These are phyloP conservation scores for Kingdonia uniflora DNA, from an alignment of 164 flowering plant genomes.

Conservation along the genomic window DNA sequence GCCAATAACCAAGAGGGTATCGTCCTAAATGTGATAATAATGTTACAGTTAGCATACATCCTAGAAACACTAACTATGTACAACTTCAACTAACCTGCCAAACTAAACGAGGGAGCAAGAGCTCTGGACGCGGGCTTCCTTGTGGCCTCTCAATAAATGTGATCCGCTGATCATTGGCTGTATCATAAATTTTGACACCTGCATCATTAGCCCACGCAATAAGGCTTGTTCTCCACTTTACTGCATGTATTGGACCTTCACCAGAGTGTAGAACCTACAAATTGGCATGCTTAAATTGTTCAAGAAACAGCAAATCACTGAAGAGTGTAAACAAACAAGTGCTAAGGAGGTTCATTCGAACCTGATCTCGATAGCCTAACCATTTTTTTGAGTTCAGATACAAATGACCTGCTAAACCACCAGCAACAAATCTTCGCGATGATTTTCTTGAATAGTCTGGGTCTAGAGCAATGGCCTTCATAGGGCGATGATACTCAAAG, in stretches of 20 bases:
- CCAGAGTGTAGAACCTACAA: conserved; percentile 89
- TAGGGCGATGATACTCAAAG: conserved; percentile 92
- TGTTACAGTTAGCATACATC: conserved; percentile 5
- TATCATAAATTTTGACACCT: conserved; percentile 93
- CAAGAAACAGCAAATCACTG: background rate
- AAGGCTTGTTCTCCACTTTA: conserved; percentile 89
- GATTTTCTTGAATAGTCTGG: conserved; percentile 77
- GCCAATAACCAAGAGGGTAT: conserved; percentile 80
- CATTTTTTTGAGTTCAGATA: conserved; percentile 74
- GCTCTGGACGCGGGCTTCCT: conserved; percentile 87
- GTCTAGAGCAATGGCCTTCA: conserved; percentile 91
- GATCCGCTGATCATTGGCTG: conserved; percentile 82
- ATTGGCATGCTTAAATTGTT: conserved; percentile 1
- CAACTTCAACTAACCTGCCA: conserved; percentile 75
- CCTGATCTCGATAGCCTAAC: conserved; percentile 95
- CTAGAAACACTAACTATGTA: background rate
- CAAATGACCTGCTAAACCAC: conserved; percentile 94
- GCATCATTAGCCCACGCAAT: conserved; percentile 99
- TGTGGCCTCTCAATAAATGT: conserved; percentile 95
- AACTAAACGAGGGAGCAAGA: conserved; percentile 84
- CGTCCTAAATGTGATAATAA: conserved; percentile 47
- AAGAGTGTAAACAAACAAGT: background rate
- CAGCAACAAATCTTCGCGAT: conserved; percentile 88
- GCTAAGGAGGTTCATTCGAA: conserved; percentile 16
- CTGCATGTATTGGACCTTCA: conserved; percentile 96